Percentiles rank a stretch among this genome's conserved stretches.
Evolutionary conservation across 78 protist species (phyloP).

Genomic region (Monosiga brevicollis): DNA sequence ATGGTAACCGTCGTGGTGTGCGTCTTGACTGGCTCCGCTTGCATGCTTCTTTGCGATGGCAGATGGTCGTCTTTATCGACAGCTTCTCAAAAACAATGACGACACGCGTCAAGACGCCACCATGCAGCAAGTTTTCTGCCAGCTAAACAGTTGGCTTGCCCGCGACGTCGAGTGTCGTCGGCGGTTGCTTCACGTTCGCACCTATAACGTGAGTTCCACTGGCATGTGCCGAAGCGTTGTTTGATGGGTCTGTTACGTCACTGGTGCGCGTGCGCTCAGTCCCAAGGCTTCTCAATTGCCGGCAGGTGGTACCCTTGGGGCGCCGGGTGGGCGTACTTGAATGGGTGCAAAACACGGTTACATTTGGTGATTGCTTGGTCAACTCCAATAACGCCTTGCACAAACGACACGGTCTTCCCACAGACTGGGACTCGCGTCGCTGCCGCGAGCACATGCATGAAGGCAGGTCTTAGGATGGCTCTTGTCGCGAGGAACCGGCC

Average conservation of each 20-base stretch:
- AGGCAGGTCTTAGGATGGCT: not conserved
- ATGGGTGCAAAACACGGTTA: slow-evolving; percentile 48
- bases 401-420: not conserved
- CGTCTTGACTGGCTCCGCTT: too few species aligned
- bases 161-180: not conserved
- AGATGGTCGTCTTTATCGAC: slow-evolving; percentile 29
- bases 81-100: slow-evolving; percentile 47
- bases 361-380: slow-evolving; percentile 39
- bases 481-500: not conserved
- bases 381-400: too few species aligned
- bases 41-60: too few species aligned
- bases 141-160: slow-evolving; percentile 31
- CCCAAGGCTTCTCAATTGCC: too few species aligned
- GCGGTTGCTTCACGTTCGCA: slow-evolving; percentile 27
- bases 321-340: slow-evolving; percentile 61
- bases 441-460: not conserved
- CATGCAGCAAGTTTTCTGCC: slow-evolving; percentile 75
- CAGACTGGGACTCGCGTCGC: not conserved
- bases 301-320: slow-evolving; percentile 53
- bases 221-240: too few species aligned
- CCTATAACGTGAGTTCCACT: slow-evolving; percentile 51
- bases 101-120: slow-evolving; percentile 82
- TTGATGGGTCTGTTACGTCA: too few species aligned
- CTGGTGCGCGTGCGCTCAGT: too few species aligned
- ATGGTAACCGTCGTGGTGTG: too few species aligned